A percentile compares a stretch with the other conserved stretches of the same genome.
These are phyloP conservation scores for Colletotrichum horii DNA, from an alignment of 2,329 filamentous ascomycete genomes.

Conservation along the genomic window DNA sequence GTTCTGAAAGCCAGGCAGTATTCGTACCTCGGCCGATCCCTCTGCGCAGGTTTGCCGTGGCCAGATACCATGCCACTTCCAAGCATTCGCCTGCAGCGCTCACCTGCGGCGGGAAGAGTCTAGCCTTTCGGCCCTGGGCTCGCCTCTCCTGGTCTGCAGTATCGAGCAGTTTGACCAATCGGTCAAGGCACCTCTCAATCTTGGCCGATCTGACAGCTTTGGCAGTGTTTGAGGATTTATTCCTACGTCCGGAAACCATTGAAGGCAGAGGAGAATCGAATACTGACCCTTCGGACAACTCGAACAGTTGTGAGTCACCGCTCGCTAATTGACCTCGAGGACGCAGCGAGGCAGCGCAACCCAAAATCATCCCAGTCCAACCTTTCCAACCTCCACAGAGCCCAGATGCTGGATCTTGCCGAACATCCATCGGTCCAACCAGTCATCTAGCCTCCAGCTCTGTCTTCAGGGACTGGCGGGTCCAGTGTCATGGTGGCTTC, in stretches of 20 bases:
- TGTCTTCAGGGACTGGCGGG: constrained; percentile 15
- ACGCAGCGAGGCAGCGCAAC: neutral
- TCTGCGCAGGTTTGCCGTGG: neutral
- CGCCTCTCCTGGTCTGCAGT: neutral
- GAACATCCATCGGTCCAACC: constrained; percentile 14
- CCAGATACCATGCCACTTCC: constrained; percentile 9
- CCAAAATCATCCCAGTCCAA: neutral
- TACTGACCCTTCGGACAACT: neutral
- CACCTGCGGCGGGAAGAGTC: neutral
- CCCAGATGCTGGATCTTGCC: constrained; percentile 21
- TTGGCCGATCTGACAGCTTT: neutral
- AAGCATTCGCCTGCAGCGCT: neutral
- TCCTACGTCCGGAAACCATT: neutral
- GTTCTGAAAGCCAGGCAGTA: neutral
- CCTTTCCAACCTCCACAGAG: constrained; percentile 4
- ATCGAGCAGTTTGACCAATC: neutral
- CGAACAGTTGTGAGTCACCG: neutral
- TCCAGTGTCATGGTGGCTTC: neutral
- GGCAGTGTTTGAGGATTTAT: neutral
- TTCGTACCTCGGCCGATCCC: neutral
- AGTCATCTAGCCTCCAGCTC: neutral
- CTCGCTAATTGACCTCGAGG: neutral
- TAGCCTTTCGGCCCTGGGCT: neutral
- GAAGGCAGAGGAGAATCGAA: neutral
- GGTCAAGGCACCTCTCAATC: neutral